phyloP scores from a whole-genome alignment of 2,329 filamentous ascomycete genomes.

The Parastagonospora nodorum region DNA sequence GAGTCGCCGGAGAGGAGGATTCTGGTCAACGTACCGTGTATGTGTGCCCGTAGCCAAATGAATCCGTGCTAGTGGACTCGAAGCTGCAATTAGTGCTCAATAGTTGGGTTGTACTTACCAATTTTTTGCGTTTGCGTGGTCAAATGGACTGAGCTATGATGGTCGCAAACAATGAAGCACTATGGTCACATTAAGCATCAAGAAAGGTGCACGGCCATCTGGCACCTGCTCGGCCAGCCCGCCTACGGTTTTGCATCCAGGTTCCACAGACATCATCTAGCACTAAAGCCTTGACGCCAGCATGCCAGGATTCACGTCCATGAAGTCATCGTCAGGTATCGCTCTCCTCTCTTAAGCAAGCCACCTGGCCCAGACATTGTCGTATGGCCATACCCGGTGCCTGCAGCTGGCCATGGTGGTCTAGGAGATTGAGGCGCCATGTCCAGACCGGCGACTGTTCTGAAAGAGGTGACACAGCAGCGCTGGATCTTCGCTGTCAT shows the following conservation, averaged over 20 bases:
- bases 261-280: constrained; percentile 3
- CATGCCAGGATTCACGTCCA: constrained; percentile 4
- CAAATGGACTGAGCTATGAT: background rate
- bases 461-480: constrained; percentile 1
- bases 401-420: constrained; percentile 23
- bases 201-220: background rate
- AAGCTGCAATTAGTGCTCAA: background rate
- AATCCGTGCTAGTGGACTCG: background rate
- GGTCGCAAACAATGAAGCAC: background rate
- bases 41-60: background rate
- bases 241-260: constrained; percentile 5
- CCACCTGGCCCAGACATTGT: constrained; percentile 11
- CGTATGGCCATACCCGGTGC: constrained; percentile 14
- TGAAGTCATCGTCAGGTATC: constrained; percentile 17
- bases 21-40: background rate
- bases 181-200: constrained; percentile 8
- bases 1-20: background rate
- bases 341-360: constrained; percentile 9
- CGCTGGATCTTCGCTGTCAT: background rate
- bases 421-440: constrained; percentile 11
- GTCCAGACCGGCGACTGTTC: constrained; percentile 5
- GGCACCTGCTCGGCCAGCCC: constrained; percentile 6
- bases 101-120: background rate
- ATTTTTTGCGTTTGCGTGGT: background rate
- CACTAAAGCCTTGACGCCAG: background rate